These are phyloP conservation scores for Halophytophthora batemanensis DNA, from an alignment of 352 stramenopile genomes.

Conservation along the genomic window DNA sequence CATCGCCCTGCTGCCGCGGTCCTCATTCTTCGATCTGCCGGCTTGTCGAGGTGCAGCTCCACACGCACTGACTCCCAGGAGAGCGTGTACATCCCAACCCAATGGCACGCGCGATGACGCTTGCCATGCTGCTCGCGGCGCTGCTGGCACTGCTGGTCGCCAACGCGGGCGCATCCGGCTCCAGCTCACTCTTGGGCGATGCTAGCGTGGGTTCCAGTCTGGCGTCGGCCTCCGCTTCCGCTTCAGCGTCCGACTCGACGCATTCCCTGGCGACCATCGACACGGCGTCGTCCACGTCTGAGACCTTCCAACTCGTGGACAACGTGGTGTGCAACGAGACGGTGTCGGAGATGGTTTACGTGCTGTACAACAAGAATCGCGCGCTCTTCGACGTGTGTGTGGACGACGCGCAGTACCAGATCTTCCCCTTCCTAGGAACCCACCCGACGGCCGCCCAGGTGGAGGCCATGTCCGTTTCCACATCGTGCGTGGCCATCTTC, in stretches of 20 bases:
- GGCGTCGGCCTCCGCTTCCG: not conserved
- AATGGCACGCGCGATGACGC: slow-evolving; percentile 6
- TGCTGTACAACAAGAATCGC: slow-evolving; percentile 53
- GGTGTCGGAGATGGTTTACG: slow-evolving; percentile 39
- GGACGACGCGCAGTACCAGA: slow-evolving; percentile 47
- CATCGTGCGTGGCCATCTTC: slow-evolving; percentile 43
- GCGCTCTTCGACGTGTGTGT: slow-evolving; percentile 50
- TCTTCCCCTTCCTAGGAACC: slow-evolving; percentile 49
- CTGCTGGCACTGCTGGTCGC: slow-evolving; percentile 14
- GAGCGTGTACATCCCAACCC: not conserved
- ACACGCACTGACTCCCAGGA: too few species aligned
- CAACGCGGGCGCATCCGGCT: slow-evolving; percentile 7
- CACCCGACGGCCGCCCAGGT: slow-evolving; percentile 45
- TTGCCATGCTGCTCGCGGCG: slow-evolving; percentile 9
- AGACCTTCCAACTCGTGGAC: slow-evolving; percentile 46
- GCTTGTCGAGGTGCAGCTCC: too few species aligned
- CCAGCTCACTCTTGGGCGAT: slow-evolving; percentile 15
- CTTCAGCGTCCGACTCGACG: slow-evolving; percentile 6
- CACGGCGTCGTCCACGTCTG: slow-evolving; percentile 35
- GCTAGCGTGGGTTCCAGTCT: slow-evolving; percentile 7
- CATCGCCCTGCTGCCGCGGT: too few species aligned
- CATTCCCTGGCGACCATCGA: slow-evolving; percentile 23
- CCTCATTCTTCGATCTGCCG: too few species aligned
- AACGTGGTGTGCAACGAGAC: slow-evolving; percentile 38
- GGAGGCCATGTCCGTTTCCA: slow-evolving; percentile 27